These are phyloP conservation scores for Stropharia rugosoannulata DNA, from an alignment of 768 basidiomycete genomes.

Conservation along the genomic window DNA sequence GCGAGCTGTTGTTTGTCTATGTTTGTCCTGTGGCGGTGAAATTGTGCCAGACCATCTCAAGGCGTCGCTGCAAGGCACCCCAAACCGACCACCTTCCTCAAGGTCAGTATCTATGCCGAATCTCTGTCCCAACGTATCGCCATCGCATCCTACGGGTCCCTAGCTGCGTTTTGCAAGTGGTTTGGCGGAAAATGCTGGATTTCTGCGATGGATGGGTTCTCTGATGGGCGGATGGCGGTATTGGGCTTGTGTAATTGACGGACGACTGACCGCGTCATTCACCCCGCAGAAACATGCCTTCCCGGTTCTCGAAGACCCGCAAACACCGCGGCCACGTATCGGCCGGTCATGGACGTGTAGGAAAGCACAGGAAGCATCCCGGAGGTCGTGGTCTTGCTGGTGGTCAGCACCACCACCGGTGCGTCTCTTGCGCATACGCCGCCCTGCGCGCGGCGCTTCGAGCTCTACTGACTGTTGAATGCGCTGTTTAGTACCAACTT, in stretches of 20 bases:
- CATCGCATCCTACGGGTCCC: slow-evolving; percentile 12
- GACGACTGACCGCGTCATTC: slow-evolving; percentile 18
- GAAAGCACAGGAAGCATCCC: slow-evolving; percentile 99
- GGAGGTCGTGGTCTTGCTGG: slow-evolving; percentile 99
- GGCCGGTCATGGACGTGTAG: slow-evolving; percentile 99
- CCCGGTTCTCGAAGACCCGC: slow-evolving; percentile 94
- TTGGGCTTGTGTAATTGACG: slow-evolving; percentile 5
- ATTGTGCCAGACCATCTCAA: slow-evolving; percentile 21
- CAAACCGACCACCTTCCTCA: slow-evolving; percentile 55
- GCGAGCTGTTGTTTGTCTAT: slow-evolving; percentile 23
- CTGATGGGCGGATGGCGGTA: slow-evolving; percentile 47
- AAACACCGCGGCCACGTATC: slow-evolving; percentile 99
- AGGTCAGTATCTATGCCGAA: slow-evolving; percentile 53
- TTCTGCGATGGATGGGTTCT: slow-evolving; percentile 39
- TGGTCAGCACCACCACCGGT: slow-evolving; percentile 99
- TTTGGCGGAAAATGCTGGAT: slow-evolving; percentile 23
- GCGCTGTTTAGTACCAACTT: slow-evolving; percentile 77
- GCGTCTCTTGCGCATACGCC: slow-evolving; percentile 28
- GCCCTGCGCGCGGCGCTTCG: background rate
- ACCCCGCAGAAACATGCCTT: slow-evolving; percentile 73
- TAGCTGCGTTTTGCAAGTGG: slow-evolving; percentile 17
- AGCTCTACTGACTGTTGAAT: slow-evolving; percentile 2
- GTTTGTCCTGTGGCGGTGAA: slow-evolving; percentile 29
- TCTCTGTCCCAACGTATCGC: slow-evolving; percentile 12
- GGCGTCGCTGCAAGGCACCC: slow-evolving; percentile 28